These are phyloP conservation scores for Exserohilum turcica DNA, from an alignment of 2,329 filamentous ascomycete genomes.

Conservation along the genomic window DNA sequence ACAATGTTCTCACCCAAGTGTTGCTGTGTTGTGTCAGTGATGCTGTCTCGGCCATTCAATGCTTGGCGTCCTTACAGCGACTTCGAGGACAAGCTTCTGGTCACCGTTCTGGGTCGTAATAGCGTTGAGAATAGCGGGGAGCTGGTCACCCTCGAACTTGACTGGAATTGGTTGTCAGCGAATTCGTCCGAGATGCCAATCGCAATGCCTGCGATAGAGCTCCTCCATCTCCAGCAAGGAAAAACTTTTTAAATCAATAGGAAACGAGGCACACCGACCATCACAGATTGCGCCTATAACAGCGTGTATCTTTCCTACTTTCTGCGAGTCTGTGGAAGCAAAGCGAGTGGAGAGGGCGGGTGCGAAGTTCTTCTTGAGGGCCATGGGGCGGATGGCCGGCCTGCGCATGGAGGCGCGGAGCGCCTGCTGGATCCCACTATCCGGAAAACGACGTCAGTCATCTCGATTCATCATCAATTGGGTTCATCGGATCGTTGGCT, in stretches of 20 bases:
- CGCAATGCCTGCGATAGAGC: constrained; percentile 31
- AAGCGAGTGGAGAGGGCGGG: constrained; percentile 66
- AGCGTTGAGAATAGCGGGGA: constrained; percentile 97
- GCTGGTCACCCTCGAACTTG: constrained; percentile 93
- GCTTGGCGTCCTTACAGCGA: constrained; percentile 72
- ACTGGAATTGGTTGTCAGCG: constrained; percentile 63
- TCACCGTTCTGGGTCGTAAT: constrained; percentile 89
- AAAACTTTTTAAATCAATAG: constrained; percentile 51
- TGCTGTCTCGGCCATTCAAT: constrained; percentile 25
- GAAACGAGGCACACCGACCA: constrained; percentile 61
- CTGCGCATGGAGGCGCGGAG: constrained; percentile 65
- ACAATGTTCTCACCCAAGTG: constrained; percentile 99
- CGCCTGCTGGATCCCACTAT: constrained; percentile 69
- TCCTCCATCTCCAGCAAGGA: constrained; percentile 22
- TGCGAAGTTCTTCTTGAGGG: constrained; percentile 62
- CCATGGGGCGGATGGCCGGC: constrained; percentile 57
- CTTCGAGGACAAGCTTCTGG: constrained; percentile 94
- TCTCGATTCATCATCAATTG: constrained; percentile 47
- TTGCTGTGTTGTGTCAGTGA: constrained; percentile 68
- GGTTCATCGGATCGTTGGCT: constrained; percentile 34
- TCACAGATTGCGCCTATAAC: constrained; percentile 98
- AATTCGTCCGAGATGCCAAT: too few relatives aligned
- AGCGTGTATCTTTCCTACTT: constrained; percentile 71
- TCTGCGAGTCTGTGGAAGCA: constrained; percentile 62
- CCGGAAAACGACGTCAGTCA: constrained; percentile 46